phyloP scores from a whole-genome alignment of 129 eudicot genomes.

The Centaurea solstitialis region DNA sequence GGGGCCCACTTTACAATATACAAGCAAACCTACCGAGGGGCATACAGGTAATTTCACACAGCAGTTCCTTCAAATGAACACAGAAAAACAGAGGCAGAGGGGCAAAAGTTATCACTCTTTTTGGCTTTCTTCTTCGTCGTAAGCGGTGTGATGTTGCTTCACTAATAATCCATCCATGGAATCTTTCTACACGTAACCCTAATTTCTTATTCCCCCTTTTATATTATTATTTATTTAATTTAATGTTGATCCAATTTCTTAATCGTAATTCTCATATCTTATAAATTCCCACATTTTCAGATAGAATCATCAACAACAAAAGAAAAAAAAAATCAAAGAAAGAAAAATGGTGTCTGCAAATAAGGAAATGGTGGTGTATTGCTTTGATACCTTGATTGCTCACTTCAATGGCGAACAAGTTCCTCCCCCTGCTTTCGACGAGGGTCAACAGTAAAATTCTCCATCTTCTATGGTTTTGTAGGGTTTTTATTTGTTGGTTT shows the following conservation, averaged over 20 bases:
- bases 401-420: slow-evolving; percentile 57
- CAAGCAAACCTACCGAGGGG: not conserved
- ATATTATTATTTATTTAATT: not conserved
- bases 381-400: slow-evolving; percentile 73
- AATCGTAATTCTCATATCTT: not conserved
- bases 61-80: not conserved
- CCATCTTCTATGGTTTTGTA: not conserved
- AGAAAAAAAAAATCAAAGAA: not conserved
- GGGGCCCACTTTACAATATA: not conserved
- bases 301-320: slow-evolving; percentile 1
- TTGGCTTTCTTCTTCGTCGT: slow-evolving; percentile 17
- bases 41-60: not conserved
- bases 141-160: slow-evolving; percentile 24
- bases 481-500: not conserved
- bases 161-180: not conserved
- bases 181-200: slow-evolving; percentile 24
- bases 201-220: not conserved
- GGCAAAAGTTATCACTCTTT: not conserved
- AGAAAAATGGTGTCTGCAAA: slow-evolving; percentile 67
- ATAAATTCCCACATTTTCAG: slow-evolving; percentile 18
- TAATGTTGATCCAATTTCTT: slow-evolving; percentile 1
- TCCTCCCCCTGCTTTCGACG: slow-evolving; percentile 78
- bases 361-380: slow-evolving; percentile 70
- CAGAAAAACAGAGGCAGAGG: not conserved
- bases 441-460: slow-evolving; percentile 59